Percentiles rank a stretch among this genome's conserved stretches.
Conservation (phyloP, 2,329 filamentous ascomycete species). For the Trichophyton verrucosum region DNA sequence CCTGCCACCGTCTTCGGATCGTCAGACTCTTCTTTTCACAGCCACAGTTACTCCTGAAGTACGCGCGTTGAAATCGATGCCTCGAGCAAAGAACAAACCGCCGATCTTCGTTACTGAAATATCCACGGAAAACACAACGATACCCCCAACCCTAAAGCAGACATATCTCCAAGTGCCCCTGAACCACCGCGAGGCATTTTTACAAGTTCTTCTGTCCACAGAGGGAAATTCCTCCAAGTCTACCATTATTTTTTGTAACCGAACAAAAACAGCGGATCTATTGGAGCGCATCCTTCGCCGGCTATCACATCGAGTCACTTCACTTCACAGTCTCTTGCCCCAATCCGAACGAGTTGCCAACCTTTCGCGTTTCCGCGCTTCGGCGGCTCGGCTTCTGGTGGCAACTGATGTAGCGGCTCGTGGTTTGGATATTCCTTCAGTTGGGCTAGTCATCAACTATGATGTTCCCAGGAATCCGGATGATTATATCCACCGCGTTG, state of each 20-base stretch:
- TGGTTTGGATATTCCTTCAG: slow-evolving; percentile 89
- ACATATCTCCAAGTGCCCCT: slow-evolving; percentile 79
- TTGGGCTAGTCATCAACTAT: slow-evolving; percentile 84
- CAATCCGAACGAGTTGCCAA: slow-evolving; percentile 80
- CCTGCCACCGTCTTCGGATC: slow-evolving; percentile 60
- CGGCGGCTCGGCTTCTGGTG: slow-evolving; percentile 76
- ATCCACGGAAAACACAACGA: slow-evolving; percentile 52
- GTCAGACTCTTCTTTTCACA: slow-evolving; percentile 94
- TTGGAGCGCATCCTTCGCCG: slow-evolving; percentile 78
- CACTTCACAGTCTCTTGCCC: slow-evolving; percentile 74
- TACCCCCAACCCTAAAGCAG: slow-evolving; percentile 70
- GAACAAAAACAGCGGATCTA: slow-evolving; percentile 74
- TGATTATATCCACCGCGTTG: slow-evolving; percentile 94
- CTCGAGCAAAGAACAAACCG: slow-evolving; percentile 54
- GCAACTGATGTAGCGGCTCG: slow-evolving; percentile 91
- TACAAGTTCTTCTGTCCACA: slow-evolving; percentile 78
- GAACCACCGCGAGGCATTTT: slow-evolving; percentile 86
- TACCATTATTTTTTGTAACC: slow-evolving; percentile 88
- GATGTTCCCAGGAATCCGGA: slow-evolving; percentile 92
- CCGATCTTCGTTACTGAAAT: slow-evolving; percentile 85
- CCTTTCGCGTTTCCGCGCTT: slow-evolving; percentile 78
- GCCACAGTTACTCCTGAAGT: slow-evolving; percentile 92
- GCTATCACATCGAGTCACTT: slow-evolving; percentile 79
- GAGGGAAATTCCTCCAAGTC: slow-evolving; percentile 61
- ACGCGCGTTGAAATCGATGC: slow-evolving; percentile 67